A percentile compares a stretch with the other conserved stretches of the same genome.
Conservation (phyloP, 106 monocot species). For the Acorus gramineus region DNA sequence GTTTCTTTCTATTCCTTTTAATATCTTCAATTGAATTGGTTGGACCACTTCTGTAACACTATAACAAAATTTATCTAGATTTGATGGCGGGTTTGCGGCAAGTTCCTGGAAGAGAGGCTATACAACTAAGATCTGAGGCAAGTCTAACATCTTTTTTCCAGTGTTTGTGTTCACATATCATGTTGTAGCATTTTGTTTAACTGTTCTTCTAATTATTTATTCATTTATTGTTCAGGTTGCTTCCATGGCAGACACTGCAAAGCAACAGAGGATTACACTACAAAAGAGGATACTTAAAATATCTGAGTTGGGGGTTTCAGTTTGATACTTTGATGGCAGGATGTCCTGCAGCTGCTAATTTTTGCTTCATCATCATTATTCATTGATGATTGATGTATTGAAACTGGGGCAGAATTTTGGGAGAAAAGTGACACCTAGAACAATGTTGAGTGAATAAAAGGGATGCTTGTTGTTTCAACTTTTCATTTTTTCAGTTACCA, state of each 20-base stretch:
- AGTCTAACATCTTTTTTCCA: not conserved
- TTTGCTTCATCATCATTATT: too few relatives aligned
- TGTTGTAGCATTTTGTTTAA: too few relatives aligned
- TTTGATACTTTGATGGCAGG: constrained; percentile 11
- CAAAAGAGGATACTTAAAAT: constrained; percentile 31
- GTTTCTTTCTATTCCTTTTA: not conserved
- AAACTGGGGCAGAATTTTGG: too few relatives aligned
- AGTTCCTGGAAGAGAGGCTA: constrained; percentile 41
- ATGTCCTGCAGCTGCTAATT: too few relatives aligned
- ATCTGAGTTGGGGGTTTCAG: constrained; percentile 35
- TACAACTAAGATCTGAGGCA: constrained; percentile 56
- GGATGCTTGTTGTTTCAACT: too few relatives aligned
- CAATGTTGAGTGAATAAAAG: too few relatives aligned
- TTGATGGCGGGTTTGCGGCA: constrained; percentile 44
- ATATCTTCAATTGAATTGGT: not conserved
- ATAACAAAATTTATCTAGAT: constrained; percentile 16
- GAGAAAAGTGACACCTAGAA: too few relatives aligned
- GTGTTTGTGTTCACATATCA: not conserved
- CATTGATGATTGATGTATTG: too few relatives aligned
- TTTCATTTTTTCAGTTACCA: too few relatives aligned
- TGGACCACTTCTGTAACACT: not conserved
- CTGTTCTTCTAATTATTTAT: not conserved
- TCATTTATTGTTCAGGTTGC: constrained; percentile 30
- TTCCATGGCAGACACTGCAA: constrained; percentile 35
- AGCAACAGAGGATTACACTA: constrained; percentile 28